Evolutionary conservation across 192 early-diverging fungal genomes (phyloP).

Genomic region (Coemansia sp.): DNA sequence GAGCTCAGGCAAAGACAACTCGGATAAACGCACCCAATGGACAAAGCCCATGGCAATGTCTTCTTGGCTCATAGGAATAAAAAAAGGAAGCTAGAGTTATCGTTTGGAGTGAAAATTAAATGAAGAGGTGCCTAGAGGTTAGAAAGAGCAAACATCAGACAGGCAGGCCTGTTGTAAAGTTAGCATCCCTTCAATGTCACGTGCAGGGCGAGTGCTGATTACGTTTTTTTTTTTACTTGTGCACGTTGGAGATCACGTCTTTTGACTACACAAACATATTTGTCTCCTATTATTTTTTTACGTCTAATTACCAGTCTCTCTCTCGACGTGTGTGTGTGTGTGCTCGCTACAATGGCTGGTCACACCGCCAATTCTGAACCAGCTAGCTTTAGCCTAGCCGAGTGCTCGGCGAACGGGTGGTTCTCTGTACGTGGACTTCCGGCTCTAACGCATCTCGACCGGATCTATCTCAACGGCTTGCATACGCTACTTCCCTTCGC

Average conservation of each 20-base stretch:
- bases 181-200: too few relatives aligned
- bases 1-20: neutral
- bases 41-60: constrained; percentile 55
- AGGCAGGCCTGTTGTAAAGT: neutral
- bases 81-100: neutral
- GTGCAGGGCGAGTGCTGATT: too few relatives aligned
- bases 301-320: neutral
- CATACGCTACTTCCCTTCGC: constrained; percentile 52
- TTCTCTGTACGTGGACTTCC: constrained; percentile 48
- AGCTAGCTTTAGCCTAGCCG: constrained; percentile 20
- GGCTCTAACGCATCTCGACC: constrained; percentile 27
- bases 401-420: constrained; percentile 21
- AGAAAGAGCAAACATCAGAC: neutral
- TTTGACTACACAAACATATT: neutral
- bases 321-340: neutral
- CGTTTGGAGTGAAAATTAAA: neutral
- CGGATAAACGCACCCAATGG: constrained; percentile 41
- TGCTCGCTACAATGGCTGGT: neutral
- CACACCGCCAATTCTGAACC: neutral
- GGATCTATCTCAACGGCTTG: constrained; percentile 50
- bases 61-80: constrained; percentile 39
- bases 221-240: neutral
- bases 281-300: too few relatives aligned
- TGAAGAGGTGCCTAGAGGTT: neutral
- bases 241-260: neutral